phyloP scores from a whole-genome alignment of 2,329 filamentous ascomycete species.

The Fusarium sp. region DNA sequence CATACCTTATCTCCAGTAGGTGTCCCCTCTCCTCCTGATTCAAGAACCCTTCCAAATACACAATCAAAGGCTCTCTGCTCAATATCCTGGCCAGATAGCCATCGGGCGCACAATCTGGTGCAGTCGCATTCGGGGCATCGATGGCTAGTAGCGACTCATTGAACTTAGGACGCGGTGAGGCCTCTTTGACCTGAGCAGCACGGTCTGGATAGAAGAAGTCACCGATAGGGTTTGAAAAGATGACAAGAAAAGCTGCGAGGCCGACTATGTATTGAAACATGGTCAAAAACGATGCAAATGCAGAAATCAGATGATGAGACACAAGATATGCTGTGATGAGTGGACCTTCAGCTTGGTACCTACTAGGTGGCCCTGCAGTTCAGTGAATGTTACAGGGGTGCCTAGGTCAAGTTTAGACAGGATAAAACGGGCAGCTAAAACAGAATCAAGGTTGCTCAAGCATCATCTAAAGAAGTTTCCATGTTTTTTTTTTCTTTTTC shows the following conservation, averaged over 20 bases:
- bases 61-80: slow-evolving; percentile 61
- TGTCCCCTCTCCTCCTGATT: slow-evolving; percentile 57
- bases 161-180: slow-evolving; percentile 57
- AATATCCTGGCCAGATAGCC: slow-evolving; percentile 60
- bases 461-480: not conserved
- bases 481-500: too few relatives aligned
- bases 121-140: slow-evolving; percentile 53
- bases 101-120: slow-evolving; percentile 53
- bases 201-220: slow-evolving; percentile 50
- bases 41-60: slow-evolving; percentile 66
- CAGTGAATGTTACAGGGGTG: not conserved
- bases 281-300: not conserved
- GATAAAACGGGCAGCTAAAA: not conserved
- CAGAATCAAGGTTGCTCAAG: not conserved
- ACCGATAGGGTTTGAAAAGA: slow-evolving; percentile 58
- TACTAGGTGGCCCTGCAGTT: not conserved
- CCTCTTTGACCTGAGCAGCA: slow-evolving; percentile 22
- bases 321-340: slow-evolving; percentile 21
- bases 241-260: slow-evolving; percentile 55
- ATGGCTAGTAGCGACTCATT: slow-evolving; percentile 64
- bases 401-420: slow-evolving; percentile 15
- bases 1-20: slow-evolving; percentile 62
- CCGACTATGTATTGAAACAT: slow-evolving; percentile 61
- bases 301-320: not conserved
- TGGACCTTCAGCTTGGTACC: slow-evolving; percentile 3